Evolutionary conservation across 257 asterid species (phyloP), one percentile per base, ranked within the genome.

Genomic region (Craterostigma plantagineum): DNA sequence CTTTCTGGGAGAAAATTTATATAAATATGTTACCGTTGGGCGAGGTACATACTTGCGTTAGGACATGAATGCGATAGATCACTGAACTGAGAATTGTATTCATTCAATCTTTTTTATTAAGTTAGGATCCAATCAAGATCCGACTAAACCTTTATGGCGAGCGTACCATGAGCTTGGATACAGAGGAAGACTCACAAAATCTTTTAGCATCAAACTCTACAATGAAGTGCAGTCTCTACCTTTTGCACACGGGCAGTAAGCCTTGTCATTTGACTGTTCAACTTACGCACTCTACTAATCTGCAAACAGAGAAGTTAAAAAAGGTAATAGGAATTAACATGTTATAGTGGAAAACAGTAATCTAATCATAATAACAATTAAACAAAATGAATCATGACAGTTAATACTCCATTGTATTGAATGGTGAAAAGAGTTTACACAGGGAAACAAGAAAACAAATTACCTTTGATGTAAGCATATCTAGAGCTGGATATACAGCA

Each of bases 81-180:
- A n/a, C n/a, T n/a, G n/a, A n/a, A n/a, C n/a, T n/a, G n/a, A n/a
- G n/a, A n/a, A n/a, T n/a, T n/a, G n/a, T n/a, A n/a, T n/a, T n/a
- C n/a, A n/a, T n/a, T n/a, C n/a, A n/a, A n/a, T n/a, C n/a, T n/a
- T n/a, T n/a, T n/a, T n/a, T n/a, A n/a, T n/a, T n/a, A n/a, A n/a
- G n/a, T n/a, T n/a, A n/a, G n/a, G n/a, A 23, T 23, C 30, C 30
- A 1, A 47, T 59, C 69, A 76, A 63, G 74, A 69, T 50, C 82
- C 91, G 49, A 69, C 61, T 13, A 73, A 71, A 13, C 79, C 93
- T 66, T 61, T 81, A 60, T 63, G 93, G 39, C 81, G 65, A 56
- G 97, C 97, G 46, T 78, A 81, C 15, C 79, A 60, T 38, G 69
- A n/a, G n/a, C n/a, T n/a, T n/a, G n/a, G n/a, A n/a, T n/a, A 41